phyloP scores from a whole-genome alignment of 2,329 filamentous ascomycete genomes.

The Thermothelomyces thermophilus region DNA sequence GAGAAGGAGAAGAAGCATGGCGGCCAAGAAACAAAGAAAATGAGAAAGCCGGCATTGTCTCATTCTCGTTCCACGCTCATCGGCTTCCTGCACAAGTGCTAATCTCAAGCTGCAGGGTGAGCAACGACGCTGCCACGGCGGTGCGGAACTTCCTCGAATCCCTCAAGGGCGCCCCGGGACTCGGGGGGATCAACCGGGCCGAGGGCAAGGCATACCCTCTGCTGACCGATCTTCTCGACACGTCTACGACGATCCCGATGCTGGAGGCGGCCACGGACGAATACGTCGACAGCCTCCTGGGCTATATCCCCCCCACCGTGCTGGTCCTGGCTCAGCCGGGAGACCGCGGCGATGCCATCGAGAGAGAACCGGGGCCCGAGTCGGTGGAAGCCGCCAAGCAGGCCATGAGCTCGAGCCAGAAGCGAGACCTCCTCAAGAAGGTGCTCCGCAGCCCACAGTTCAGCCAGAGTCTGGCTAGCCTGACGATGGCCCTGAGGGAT shows the following conservation, averaged over 20 bases:
- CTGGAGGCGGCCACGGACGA: slow-evolving; percentile 59
- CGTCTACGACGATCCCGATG: slow-evolving; percentile 70
- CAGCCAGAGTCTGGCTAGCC: slow-evolving; percentile 72
- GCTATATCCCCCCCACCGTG: slow-evolving; percentile 70
- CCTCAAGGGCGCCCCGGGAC: slow-evolving; percentile 52
- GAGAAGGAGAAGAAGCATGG: slow-evolving; percentile 13
- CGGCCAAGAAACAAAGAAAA: too few species aligned
- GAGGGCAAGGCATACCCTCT: slow-evolving; percentile 68
- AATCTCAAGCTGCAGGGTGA: slow-evolving; percentile 17
- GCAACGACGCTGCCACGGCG: slow-evolving; percentile 61
- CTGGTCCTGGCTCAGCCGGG: slow-evolving; percentile 68
- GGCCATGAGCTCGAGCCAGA: slow-evolving; percentile 66
- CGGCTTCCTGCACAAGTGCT: slow-evolving; percentile 10
- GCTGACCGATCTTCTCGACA: slow-evolving; percentile 76
- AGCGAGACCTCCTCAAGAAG: slow-evolving; percentile 71
- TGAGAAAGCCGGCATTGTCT: slow-evolving; percentile 15
- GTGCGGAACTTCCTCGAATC: slow-evolving; percentile 88
- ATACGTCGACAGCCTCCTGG: slow-evolving; percentile 67
- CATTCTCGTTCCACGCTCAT: slow-evolving; percentile 2
- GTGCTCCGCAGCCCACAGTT: slow-evolving; percentile 89
- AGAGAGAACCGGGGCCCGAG: slow-evolving; percentile 60
- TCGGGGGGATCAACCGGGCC: slow-evolving; percentile 30
- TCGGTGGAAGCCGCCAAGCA: slow-evolving; percentile 66
- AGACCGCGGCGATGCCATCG: slow-evolving; percentile 47
- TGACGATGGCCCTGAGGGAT: slow-evolving; percentile 83